Evolutionary conservation across 345 rosid species (phyloP).

Genomic region (Orychophragmus violaceus): DNA sequence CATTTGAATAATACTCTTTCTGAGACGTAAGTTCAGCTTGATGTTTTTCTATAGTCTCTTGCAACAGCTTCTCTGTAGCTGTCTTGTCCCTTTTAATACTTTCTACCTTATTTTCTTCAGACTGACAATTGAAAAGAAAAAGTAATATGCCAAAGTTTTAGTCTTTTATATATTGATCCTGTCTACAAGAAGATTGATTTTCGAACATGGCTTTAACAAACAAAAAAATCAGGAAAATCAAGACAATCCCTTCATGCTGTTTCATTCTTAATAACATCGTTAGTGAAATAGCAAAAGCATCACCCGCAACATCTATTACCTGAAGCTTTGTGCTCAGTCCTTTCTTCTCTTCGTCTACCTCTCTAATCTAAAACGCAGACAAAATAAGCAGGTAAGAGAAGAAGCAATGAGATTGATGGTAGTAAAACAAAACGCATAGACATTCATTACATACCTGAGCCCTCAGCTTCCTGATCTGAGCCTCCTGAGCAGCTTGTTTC

Average conservation of each 20-base stretch:
- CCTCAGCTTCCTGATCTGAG: slow-evolving; percentile 90
- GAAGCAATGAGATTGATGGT: slow-evolving; percentile 8
- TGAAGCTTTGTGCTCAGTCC: slow-evolving; percentile 88
- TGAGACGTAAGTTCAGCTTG: slow-evolving; percentile 79
- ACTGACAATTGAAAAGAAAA: slow-evolving; percentile 41
- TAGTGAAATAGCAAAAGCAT: neutral
- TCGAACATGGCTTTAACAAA: neutral
- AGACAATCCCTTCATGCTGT: slow-evolving; percentile 1
- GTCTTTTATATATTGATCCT: slow-evolving; percentile 2
- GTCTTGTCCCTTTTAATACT: slow-evolving; percentile 86
- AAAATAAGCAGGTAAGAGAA: slow-evolving; percentile 21
- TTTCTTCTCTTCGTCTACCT: slow-evolving; percentile 97
- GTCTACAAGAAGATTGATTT: slow-evolving; percentile 3
- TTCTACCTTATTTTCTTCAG: slow-evolving; percentile 94
- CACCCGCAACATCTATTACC: slow-evolving; percentile 44
- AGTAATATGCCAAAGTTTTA: neutral
- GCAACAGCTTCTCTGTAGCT: slow-evolving; percentile 85
- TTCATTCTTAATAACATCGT: neutral
- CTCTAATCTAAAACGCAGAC: slow-evolving; percentile 64
- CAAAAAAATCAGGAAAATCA: slow-evolving; percentile 1
- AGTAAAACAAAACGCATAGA: slow-evolving; percentile 5
- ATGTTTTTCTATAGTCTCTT: slow-evolving; percentile 95
- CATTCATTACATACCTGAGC: slow-evolving; percentile 62
- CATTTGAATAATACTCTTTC: slow-evolving; percentile 76
- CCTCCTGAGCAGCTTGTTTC: slow-evolving; percentile 96